Percentiles rank a stretch among this genome's conserved stretches.
Conservation (phyloP, 176 grass and related monocot genomes). For the Lolium perenne region DNA sequence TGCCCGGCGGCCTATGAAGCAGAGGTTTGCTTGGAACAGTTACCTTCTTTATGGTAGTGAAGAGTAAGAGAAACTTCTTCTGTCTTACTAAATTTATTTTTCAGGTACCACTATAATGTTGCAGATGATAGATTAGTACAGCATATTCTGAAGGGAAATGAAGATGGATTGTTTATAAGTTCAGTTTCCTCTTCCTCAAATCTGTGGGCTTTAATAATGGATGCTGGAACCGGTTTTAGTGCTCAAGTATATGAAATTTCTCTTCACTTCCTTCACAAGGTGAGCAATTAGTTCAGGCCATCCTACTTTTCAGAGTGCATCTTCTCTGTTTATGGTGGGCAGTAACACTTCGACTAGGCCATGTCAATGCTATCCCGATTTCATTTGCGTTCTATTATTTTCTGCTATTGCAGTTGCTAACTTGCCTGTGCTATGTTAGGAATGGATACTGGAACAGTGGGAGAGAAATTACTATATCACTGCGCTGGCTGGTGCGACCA, state of each 20-base stretch:
- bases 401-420: slow-evolving; percentile 36
- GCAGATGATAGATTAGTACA: slow-evolving; percentile 82
- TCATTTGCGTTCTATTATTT: slow-evolving; percentile 36
- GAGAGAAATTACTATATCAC: slow-evolving; percentile 97
- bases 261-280: slow-evolving; percentile 82
- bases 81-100: slow-evolving; percentile 43
- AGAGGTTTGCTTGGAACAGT: slow-evolving; percentile 59
- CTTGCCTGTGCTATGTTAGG: slow-evolving; percentile 53
- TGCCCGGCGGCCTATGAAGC: slow-evolving; percentile 91
- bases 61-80: slow-evolving; percentile 5
- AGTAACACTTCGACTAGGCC: not conserved
- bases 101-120: slow-evolving; percentile 98
- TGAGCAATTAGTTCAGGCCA: slow-evolving; percentile 29
- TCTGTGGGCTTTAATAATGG: slow-evolving; percentile 98
- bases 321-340: slow-evolving; percentile 20
- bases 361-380: slow-evolving; percentile 11
- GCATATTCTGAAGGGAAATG: slow-evolving; percentile 95
- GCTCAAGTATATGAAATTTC: slow-evolving; percentile 91
- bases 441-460: slow-evolving; percentile 99
- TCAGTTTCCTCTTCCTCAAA: slow-evolving; percentile 83
- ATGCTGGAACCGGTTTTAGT: slow-evolving; percentile 87
- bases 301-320: slow-evolving; percentile 20
- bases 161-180: slow-evolving; percentile 97
- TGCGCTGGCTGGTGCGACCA: slow-evolving; percentile 71
- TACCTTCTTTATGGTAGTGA: slow-evolving; percentile 31